Percentiles rank a stretch among this genome's conserved stretches.
phyloP scores from a whole-genome alignment of 768 basidiomycete genomes.

The Lactarius pseudohatsudake region DNA sequence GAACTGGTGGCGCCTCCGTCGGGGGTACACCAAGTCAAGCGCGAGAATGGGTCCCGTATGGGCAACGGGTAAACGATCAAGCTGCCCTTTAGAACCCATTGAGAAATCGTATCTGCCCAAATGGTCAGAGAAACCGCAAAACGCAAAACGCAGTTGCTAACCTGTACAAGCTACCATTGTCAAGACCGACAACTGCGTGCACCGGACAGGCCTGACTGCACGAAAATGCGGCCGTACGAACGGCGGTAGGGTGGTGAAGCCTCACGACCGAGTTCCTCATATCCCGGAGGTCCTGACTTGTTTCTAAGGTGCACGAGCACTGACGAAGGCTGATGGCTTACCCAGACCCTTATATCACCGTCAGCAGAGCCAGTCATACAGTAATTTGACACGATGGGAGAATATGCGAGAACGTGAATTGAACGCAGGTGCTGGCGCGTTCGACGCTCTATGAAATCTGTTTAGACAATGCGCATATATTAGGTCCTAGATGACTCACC shows the following conservation, averaged over 20 bases:
- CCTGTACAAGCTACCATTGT: slow-evolving; percentile 51
- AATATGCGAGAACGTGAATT: slow-evolving; percentile 68
- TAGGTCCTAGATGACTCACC: slow-evolving; percentile 42
- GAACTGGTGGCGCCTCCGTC: slow-evolving; percentile 28
- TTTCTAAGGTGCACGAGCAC: slow-evolving; percentile 10
- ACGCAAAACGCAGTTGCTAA: slow-evolving; percentile 31
- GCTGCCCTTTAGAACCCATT: slow-evolving; percentile 70
- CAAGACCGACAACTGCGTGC: slow-evolving; percentile 51
- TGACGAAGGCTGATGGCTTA: slow-evolving; percentile 36
- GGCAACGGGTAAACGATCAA: slow-evolving; percentile 72
- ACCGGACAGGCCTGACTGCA: slow-evolving; percentile 63
- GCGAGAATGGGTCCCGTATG: slow-evolving; percentile 71
- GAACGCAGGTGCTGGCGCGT: slow-evolving; percentile 71
- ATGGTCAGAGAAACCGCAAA: neutral
- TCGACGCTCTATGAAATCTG: slow-evolving; percentile 51
- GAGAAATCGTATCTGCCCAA: slow-evolving; percentile 69
- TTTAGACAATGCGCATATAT: slow-evolving; percentile 2
- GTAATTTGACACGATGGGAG: slow-evolving; percentile 64
- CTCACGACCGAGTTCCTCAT: slow-evolving; percentile 66
- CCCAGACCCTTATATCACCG: slow-evolving; percentile 80
- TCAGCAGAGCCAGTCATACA: slow-evolving; percentile 81
- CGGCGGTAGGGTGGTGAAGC: slow-evolving; percentile 66
- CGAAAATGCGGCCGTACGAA: slow-evolving; percentile 71
- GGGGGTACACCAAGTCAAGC: slow-evolving; percentile 68
- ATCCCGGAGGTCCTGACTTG: slow-evolving; percentile 66